A percentile compares a stretch with the other conserved stretches of the same genome.
These are phyloP conservation scores for Xylariaceae sp. DNA, from an alignment of 2,329 filamentous ascomycete species.

Conservation along the genomic window DNA sequence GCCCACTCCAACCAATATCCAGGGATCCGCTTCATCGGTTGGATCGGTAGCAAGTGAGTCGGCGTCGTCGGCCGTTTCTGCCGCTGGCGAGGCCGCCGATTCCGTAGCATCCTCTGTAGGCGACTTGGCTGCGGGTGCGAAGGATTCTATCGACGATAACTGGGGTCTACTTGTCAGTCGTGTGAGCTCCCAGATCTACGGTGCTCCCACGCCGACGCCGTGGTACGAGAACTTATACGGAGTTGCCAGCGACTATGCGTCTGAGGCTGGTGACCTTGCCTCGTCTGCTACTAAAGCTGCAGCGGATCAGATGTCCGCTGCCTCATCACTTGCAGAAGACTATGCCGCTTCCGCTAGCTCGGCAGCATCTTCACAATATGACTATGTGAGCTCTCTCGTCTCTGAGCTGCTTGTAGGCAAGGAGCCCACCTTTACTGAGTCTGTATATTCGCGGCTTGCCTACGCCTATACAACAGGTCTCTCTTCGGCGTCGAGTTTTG, in stretches of 20 bases:
- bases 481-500: slow-evolving; percentile 56
- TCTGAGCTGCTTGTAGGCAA: slow-evolving; percentile 78
- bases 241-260: slow-evolving; percentile 49
- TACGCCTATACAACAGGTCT: slow-evolving; percentile 74
- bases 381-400: slow-evolving; percentile 72
- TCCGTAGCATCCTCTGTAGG: slow-evolving; percentile 54
- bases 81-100: slow-evolving; percentile 55
- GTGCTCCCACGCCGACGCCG: slow-evolving; percentile 64
- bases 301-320: slow-evolving; percentile 31
- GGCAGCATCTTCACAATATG: slow-evolving; percentile 68
- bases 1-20: slow-evolving; percentile 63
- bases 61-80: slow-evolving; percentile 51
- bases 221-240: slow-evolving; percentile 57
- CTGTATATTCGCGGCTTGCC: slow-evolving; percentile 73
- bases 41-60: slow-evolving; percentile 56
- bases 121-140: slow-evolving; percentile 49
- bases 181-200: slow-evolving; percentile 74
- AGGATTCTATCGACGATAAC: slow-evolving; percentile 52
- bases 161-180: slow-evolving; percentile 69
- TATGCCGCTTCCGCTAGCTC: slow-evolving; percentile 69
- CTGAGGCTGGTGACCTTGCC: slow-evolving; percentile 36
- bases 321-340: slow-evolving; percentile 49
- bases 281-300: slow-evolving; percentile 41
- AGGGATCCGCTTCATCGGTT: slow-evolving; percentile 52
- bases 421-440: slow-evolving; percentile 82